Base-by-base conservation (phyloP, 1,139 yeast genomes). In the Suzukiozyma palmioleophila region DNA sequence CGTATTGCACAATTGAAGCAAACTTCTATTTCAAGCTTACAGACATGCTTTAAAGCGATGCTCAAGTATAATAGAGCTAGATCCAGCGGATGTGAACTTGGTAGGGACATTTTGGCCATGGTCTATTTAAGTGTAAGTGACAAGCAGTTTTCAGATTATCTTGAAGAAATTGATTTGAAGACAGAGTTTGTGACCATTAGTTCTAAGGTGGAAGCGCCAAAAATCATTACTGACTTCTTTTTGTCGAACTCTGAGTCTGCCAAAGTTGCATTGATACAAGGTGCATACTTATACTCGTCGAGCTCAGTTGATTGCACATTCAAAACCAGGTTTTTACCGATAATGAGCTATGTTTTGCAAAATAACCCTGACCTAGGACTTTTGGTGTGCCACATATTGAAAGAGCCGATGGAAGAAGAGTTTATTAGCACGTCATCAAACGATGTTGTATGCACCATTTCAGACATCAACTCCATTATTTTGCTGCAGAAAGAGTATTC, bases 1-100 rank as follows among this genome's bases (percentile, higher is more conserved):
- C 77, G 78, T 37, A 62, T 78, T 10, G 78, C 90, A 3, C 78
- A 76, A 40, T 72, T 84, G 21, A 75, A 78, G 43, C 75, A 74
- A n/a, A 62, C 70, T 2, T 77, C 92, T 0, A 55, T 81, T 35
- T 63, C 64, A 2, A 70, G 80, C 18, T 55, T 86, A 51, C 75
- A 70, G 44, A 56, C 64, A 1, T 60, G 81, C 22, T 73, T 83
- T 52, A 67, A 65, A 35, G 59, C 73, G 13, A 64, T 82, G 45
- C 73, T 72, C 36, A 33, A 37, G 11, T 36, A 36, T 12, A 12
- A 13, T 15, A 8, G 12, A 14, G 27, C 29, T 10, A 15, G n/a
- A 11, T 22, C 13, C 14, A 34, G 21, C 8, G 21, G 22, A 11
- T 24, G 26, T 22, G 38, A 27, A 3, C 18, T 21, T 7, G 30